Evolutionary conservation across 169 alveolate species (phyloP).

Genomic region (Babesia ovis): DNA sequence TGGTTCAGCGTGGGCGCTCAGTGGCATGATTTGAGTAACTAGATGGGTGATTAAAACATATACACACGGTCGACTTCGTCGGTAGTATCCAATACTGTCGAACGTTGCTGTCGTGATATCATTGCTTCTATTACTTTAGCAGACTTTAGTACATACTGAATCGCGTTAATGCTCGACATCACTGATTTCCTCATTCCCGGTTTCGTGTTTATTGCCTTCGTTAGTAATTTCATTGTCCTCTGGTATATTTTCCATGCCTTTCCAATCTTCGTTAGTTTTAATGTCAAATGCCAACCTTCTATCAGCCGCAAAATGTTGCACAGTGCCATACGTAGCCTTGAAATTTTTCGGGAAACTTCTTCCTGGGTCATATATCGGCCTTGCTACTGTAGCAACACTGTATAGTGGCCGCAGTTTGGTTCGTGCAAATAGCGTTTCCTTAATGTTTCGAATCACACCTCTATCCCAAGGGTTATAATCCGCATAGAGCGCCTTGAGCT

Average conservation of each 20-base stretch:
- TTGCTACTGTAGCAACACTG: not conserved
- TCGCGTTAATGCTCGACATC: not conserved
- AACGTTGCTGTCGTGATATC: constrained; percentile 1
- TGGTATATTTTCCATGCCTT: not conserved
- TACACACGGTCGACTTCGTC: not conserved
- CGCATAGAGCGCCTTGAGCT: constrained; percentile 71
- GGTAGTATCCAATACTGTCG: constrained; percentile 23
- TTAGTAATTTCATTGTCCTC: not conserved
- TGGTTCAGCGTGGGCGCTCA: constrained; percentile 7
- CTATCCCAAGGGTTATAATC: constrained; percentile 77
- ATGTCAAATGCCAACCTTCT: constrained; percentile 17
- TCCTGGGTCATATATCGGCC: constrained; percentile 34
- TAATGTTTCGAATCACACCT: constrained; percentile 67
- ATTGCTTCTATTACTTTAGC: not conserved
- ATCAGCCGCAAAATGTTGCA: not conserved
- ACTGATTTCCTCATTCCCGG: not conserved
- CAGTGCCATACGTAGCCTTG: not conserved
- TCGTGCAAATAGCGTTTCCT: constrained; percentile 65
- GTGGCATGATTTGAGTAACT: constrained; percentile 4
- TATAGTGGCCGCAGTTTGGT: constrained; percentile 31
- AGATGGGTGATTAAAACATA: not conserved
- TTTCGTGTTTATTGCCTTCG: not conserved
- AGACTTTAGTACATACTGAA: not conserved
- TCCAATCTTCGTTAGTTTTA: constrained; percentile 1
- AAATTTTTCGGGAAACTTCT: constrained; percentile 18